Evolutionary conservation across 2,329 filamentous ascomycete species (phyloP).

Genomic region (Xylariaceae sp.): DNA sequence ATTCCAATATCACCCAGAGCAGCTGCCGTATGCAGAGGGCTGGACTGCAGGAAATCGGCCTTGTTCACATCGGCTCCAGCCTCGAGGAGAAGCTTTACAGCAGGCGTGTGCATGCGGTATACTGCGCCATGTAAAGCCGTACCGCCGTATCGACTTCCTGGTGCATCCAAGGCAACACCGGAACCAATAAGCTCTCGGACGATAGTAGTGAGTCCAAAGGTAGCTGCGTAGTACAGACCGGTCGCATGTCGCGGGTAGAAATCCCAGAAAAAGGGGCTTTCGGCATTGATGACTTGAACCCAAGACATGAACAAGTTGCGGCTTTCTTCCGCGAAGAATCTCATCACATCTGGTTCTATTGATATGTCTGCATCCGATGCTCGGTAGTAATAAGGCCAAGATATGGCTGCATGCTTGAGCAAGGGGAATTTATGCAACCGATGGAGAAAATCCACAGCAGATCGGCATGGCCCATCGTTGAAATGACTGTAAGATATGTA

Average conservation of each 20-base stretch:
- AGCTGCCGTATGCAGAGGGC: constrained; percentile 13
- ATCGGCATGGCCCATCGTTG: constrained; percentile 2
- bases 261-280: constrained; percentile 12
- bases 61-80: constrained; percentile 14
- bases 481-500: constrained; percentile 15
- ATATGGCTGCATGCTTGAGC: constrained; percentile 9
- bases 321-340: background rate
- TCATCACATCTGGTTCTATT: background rate
- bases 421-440: constrained; percentile 7
- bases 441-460: constrained; percentile 1
- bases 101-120: constrained; percentile 2
- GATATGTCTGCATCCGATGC: background rate
- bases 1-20: constrained; percentile 1
- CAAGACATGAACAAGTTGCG: constrained; percentile 21
- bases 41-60: background rate
- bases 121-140: constrained; percentile 22
- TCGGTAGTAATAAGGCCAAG: constrained; percentile 23
- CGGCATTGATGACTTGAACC: constrained; percentile 19
- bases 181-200: background rate
- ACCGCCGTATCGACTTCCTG: constrained; percentile 22
- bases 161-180: constrained; percentile 1
- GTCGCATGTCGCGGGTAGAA: constrained; percentile 23
- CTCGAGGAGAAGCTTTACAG: constrained; percentile 14
- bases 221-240: constrained; percentile 21
- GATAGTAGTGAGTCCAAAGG: constrained; percentile 15